Evolutionary conservation across 2,329 filamentous ascomycete species (phyloP).

Genomic region (Colletotrichum shisoi): DNA sequence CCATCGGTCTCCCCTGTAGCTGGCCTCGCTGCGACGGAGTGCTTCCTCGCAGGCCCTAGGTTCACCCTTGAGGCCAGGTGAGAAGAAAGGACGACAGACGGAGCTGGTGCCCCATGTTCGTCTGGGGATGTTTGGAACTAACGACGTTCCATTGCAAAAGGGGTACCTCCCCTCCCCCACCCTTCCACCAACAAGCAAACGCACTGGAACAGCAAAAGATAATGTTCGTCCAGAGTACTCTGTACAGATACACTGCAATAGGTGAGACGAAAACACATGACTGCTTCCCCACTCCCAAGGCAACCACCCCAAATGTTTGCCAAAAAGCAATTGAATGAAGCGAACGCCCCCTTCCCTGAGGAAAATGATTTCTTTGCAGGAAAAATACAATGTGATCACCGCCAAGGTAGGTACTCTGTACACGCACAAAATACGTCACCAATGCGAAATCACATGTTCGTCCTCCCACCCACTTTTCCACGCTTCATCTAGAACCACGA

Average conservation of each 20-base stretch:
- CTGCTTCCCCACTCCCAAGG: constrained; percentile 15
- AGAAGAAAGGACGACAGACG: constrained; percentile 16
- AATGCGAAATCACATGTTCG: constrained; percentile 5
- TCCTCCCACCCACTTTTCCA: constrained; percentile 15
- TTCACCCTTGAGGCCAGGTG: constrained; percentile 8
- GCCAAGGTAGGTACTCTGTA: too few relatives aligned
- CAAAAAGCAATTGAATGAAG: constrained; percentile 28
- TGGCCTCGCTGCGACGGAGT: neutral
- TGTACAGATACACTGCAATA: too few relatives aligned
- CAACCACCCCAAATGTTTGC: constrained; percentile 6
- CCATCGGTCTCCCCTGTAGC: neutral
- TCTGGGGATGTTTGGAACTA: constrained; percentile 35
- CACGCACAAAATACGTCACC: neutral
- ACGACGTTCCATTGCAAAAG: constrained; percentile 17
- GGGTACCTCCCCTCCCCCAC: constrained; percentile 18
- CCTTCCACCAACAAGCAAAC: constrained; percentile 31
- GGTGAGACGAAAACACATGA: neutral
- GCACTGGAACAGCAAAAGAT: constrained; percentile 15
- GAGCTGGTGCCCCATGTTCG: constrained; percentile 11
- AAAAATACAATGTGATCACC: neutral
- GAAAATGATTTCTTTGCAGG: constrained; percentile 1
- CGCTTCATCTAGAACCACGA: constrained; percentile 17
- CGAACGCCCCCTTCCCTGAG: neutral
- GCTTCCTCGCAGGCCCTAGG: neutral
- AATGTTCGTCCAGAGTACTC: neutral